These are phyloP conservation scores for Brettanomyces nanus DNA, from an alignment of 805 yeast species.

Conservation along the genomic window DNA sequence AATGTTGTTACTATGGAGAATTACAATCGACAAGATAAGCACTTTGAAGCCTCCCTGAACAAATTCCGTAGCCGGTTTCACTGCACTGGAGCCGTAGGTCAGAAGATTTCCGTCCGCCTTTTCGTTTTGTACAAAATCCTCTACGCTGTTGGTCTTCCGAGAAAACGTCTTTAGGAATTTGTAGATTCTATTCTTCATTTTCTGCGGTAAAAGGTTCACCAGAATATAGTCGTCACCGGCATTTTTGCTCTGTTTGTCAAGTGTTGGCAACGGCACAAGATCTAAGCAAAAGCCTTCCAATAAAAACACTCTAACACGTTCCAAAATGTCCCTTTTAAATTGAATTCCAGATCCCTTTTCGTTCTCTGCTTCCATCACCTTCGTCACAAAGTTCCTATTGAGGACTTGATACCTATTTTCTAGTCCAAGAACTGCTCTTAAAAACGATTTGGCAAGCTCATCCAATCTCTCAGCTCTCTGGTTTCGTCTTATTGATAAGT, in stretches of 20 bases:
- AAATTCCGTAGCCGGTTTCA: constrained; percentile 17
- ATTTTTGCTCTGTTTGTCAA: constrained; percentile 1
- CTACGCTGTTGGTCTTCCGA: constrained; percentile 6
- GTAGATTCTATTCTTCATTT: constrained; percentile 17
- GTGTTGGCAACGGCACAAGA: constrained; percentile 18
- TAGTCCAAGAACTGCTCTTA: constrained; percentile 20
- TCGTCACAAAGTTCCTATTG: constrained; percentile 19
- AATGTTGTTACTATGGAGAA: constrained; percentile 22
- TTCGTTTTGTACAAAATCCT: constrained; percentile 6
- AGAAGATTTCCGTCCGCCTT: constrained; percentile 4
- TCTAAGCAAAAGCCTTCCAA: constrained; percentile 18
- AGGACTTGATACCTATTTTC: constrained; percentile 22
- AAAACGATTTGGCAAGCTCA: constrained; percentile 20
- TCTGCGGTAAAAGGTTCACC: constrained; percentile 14
- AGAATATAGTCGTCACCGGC: constrained; percentile 19
- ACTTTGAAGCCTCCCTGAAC: constrained; percentile 21
- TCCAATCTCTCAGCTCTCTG: constrained; percentile 1
- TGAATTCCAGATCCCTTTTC: constrained; percentile 22
- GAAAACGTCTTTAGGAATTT: constrained; percentile 8
- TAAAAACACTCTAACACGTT: constrained; percentile 10
- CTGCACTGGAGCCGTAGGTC: constrained; percentile 14
- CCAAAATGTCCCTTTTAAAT: constrained; percentile 20
- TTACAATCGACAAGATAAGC: constrained; percentile 19
- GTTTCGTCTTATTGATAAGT: constrained; percentile 5
- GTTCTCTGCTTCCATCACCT: constrained; percentile 22